These are phyloP conservation scores for Cordyceps farinosa DNA, from an alignment of 2,329 filamentous ascomycete species.

Conservation along the genomic window DNA sequence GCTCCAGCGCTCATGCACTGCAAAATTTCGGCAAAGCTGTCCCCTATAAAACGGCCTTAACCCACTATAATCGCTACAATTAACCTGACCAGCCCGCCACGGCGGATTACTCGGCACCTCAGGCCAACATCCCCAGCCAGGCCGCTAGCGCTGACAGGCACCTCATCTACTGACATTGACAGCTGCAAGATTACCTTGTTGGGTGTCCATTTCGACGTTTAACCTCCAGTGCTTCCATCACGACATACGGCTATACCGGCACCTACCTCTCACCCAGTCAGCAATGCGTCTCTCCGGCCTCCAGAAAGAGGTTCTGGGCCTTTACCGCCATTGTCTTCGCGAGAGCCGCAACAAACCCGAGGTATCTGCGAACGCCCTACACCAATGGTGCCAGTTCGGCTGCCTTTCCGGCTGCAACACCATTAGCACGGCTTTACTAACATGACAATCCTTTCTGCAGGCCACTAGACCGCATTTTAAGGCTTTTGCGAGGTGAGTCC, in stretches of 20 bases:
- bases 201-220: conserved; percentile 8
- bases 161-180: conserved; percentile 7
- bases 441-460: conserved; percentile 35
- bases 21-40: too few species aligned
- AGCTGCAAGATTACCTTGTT: conserved; percentile 14
- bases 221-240: not conserved
- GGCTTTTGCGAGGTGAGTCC: conserved; percentile 57
- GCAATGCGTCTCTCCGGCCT: conserved; percentile 67
- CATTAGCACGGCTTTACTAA: conserved; percentile 11
- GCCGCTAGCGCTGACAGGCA: conserved; percentile 14
- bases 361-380: conserved; percentile 41
- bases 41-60: too few species aligned
- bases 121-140: not conserved
- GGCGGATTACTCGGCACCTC: not conserved
- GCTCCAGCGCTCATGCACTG: not conserved
- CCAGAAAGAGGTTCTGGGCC: conserved; percentile 80
- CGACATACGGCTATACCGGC: conserved; percentile 10
- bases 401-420: conserved; percentile 2
- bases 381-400: not conserved
- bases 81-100: too few species aligned
- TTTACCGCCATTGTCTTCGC: conserved; percentile 84
- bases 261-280: not conserved
- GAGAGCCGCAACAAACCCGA: conserved; percentile 76
- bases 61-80: too few species aligned
- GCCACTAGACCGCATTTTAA: conserved; percentile 58